phyloP scores from a whole-genome alignment of 169 alveolate species.

The Plasmodium reichenowi region DNA sequence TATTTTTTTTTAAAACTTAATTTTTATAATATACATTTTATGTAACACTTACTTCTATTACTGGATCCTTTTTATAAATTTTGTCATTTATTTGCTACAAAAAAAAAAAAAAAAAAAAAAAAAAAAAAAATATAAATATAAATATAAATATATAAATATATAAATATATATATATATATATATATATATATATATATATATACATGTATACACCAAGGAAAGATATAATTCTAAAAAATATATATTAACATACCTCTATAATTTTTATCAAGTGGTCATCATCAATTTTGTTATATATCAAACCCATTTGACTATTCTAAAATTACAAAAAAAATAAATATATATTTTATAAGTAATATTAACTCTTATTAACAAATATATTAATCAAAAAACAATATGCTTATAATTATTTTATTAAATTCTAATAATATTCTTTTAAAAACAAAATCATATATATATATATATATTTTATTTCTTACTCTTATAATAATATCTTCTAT shows the following conservation, averaged over 20 bases:
- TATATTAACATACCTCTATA: slow-evolving; percentile 58
- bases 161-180: background rate
- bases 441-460: too few relatives aligned
- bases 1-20: too few relatives aligned
- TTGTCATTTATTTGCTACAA: slow-evolving; percentile 66
- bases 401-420: too few relatives aligned
- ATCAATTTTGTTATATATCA: slow-evolving; percentile 40
- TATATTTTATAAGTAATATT: too few relatives aligned
- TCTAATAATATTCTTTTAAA: too few relatives aligned
- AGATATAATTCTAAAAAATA: background rate
- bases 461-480: slow-evolving; percentile 15
- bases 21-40: background rate
- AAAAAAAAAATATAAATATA: background rate
- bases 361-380: too few relatives aligned
- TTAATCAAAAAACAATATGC: too few relatives aligned
- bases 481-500: slow-evolving; percentile 68
- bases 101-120: slow-evolving; percentile 8
- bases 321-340: background rate
- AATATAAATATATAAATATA: too few relatives aligned
- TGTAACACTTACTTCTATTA: slow-evolving; percentile 33
- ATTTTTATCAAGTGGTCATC: slow-evolving; percentile 71
- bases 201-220: too few relatives aligned
- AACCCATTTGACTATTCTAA: slow-evolving; percentile 76
- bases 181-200: too few relatives aligned
- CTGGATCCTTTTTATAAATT: slow-evolving; percentile 67